Percentiles rank a stretch among this genome's conserved stretches.
Conservation (phyloP, 2,329 filamentous ascomycete genomes). For the Phoma herbarum region DNA sequence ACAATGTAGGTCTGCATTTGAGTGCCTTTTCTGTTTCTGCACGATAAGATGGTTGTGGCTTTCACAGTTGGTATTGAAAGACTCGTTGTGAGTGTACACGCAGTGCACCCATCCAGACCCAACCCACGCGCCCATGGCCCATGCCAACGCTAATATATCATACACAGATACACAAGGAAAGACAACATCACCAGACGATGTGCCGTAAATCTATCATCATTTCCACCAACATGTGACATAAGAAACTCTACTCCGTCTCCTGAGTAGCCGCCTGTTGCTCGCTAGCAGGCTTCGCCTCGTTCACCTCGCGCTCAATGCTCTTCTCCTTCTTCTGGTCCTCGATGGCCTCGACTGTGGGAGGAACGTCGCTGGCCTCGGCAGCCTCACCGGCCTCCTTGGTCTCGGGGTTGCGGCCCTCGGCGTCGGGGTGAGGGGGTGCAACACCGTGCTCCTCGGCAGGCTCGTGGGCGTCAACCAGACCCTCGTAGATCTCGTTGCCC, state of each 20-base stretch:
- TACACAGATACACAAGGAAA: slow-evolving; percentile 15
- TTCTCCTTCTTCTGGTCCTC: slow-evolving; percentile 57
- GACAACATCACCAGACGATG: not conserved
- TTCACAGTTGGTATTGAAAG: slow-evolving; percentile 11
- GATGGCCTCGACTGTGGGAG: slow-evolving; percentile 52
- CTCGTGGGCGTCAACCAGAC: slow-evolving; percentile 50
- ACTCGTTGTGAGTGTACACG: slow-evolving; percentile 7
- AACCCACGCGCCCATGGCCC: slow-evolving; percentile 15
- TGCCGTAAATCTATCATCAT: slow-evolving; percentile 8
- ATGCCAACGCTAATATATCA: slow-evolving; percentile 24
- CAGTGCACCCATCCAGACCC: slow-evolving; percentile 1
- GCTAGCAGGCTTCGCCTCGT: slow-evolving; percentile 51
- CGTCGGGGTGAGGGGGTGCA: slow-evolving; percentile 65
- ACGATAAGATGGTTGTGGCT: not conserved
- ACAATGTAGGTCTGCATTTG: no score
- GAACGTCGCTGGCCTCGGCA: slow-evolving; percentile 51
- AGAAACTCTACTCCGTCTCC: slow-evolving; percentile 27
- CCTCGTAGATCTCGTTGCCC: slow-evolving; percentile 76
- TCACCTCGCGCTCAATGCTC: slow-evolving; percentile 49
- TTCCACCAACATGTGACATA: slow-evolving; percentile 3
- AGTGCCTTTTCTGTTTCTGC: no score
- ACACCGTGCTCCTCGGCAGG: slow-evolving; percentile 45
- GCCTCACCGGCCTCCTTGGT: slow-evolving; percentile 56
- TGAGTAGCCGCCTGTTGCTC: slow-evolving; percentile 50
- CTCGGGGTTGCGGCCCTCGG: slow-evolving; percentile 65